These are phyloP conservation scores for Nannizzia gypsea DNA, from an alignment of 2,329 filamentous ascomycete species.

Conservation along the genomic window DNA sequence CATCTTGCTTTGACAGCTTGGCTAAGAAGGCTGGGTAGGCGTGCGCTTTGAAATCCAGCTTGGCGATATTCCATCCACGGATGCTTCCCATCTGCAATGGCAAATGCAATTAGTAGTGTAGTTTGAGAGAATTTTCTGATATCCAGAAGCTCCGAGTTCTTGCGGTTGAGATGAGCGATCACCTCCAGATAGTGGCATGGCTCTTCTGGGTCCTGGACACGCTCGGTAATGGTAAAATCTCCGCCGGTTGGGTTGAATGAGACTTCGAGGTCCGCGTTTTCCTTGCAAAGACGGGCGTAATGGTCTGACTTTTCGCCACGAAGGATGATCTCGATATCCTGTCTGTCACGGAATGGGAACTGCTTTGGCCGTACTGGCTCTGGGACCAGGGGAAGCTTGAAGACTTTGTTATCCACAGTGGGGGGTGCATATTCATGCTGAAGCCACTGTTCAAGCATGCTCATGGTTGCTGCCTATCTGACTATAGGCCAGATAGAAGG, in stretches of 20 bases:
- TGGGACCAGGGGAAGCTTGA: slow-evolving; percentile 1
- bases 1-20: slow-evolving; percentile 14
- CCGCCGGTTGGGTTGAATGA: not conserved
- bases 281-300: not conserved
- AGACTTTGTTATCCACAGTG: not conserved
- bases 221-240: not conserved
- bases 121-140: slow-evolving; percentile 21
- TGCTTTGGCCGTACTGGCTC: not conserved
- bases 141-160: slow-evolving; percentile 19
- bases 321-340: slow-evolving; percentile 2
- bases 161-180: slow-evolving; percentile 13
- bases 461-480: not conserved
- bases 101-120: slow-evolving; percentile 20
- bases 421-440: slow-evolving; percentile 1
- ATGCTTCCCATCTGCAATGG: slow-evolving; percentile 14
- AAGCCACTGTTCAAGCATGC: slow-evolving; percentile 1
- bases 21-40: slow-evolving; percentile 15
- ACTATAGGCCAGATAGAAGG: not conserved
- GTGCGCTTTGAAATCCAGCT: slow-evolving; percentile 15
- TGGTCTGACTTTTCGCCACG: not conserved
- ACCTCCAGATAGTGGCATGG: slow-evolving; percentile 3
- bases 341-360: not conserved
- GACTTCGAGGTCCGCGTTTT: slow-evolving; percentile 5
- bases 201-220: not conserved
- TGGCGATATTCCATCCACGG: slow-evolving; percentile 16